These are phyloP conservation scores for Choiromyces venosus DNA, from an alignment of 495 filamentous ascomycete species.

Conservation along the genomic window DNA sequence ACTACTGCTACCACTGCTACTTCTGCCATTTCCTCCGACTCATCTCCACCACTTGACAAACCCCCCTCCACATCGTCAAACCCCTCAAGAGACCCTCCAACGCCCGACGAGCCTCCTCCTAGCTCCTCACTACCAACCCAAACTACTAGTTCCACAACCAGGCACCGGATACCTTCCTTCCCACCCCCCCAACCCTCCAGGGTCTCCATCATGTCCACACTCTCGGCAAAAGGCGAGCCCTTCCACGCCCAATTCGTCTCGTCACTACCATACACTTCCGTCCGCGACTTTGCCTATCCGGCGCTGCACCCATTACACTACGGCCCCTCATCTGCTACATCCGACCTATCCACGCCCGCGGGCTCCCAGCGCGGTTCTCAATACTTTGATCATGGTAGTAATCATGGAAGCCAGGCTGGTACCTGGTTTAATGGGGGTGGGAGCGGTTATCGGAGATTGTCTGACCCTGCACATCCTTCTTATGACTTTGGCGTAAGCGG, in stretches of 20 bases:
- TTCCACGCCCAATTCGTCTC: constrained; percentile 78
- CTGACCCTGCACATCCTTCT: constrained; percentile 64
- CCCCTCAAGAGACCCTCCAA: constrained; percentile 42
- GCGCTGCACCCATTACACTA: constrained; percentile 80
- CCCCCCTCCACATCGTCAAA: constrained; percentile 39
- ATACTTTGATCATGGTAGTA: constrained; percentile 30
- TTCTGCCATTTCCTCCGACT: constrained; percentile 23
- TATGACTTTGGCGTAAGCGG: constrained; percentile 50
- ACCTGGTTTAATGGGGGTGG: constrained; percentile 39
- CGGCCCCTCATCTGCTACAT: constrained; percentile 75
- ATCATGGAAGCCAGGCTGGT: constrained; percentile 17
- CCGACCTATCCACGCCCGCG: constrained; percentile 72
- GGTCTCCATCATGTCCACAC: constrained; percentile 62
- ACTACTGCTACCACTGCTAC: constrained; percentile 14
- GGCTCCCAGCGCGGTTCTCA: constrained; percentile 56
- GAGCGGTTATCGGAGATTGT: constrained; percentile 57
- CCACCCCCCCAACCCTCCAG: constrained; percentile 57
- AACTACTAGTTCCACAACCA: constrained; percentile 51
- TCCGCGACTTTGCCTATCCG: constrained; percentile 95
- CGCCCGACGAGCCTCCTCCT: constrained; percentile 45
- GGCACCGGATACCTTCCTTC: constrained; percentile 55
- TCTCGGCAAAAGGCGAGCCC: constrained; percentile 62
- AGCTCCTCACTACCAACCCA: constrained; percentile 46
- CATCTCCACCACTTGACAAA: constrained; percentile 34
- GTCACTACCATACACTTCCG: constrained; percentile 77